Evolutionary conservation across 2,329 filamentous ascomycete genomes (phyloP).

Genomic region (Aspergillus pseudonomiae): DNA sequence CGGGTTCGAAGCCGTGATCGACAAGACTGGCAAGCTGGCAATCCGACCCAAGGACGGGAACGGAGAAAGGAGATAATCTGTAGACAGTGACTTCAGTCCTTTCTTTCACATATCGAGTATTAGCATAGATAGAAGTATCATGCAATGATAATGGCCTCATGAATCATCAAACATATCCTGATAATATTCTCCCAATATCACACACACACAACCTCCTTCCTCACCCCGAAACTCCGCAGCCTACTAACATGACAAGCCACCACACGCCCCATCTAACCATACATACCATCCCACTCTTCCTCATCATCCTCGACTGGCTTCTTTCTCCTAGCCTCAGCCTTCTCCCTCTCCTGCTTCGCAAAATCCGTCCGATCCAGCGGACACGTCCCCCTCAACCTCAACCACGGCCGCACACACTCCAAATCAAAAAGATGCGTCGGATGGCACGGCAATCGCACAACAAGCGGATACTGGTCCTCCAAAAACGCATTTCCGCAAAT

Average conservation of each 20-base stretch:
- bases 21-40: constrained; percentile 46
- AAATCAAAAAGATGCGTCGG: constrained; percentile 65
- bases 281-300: constrained; percentile 55
- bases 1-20: constrained; percentile 48
- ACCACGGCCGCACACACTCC: constrained; percentile 67
- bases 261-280: constrained; percentile 33
- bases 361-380: constrained; percentile 64
- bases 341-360: constrained; percentile 57
- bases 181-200: neutral
- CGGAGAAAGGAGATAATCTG: neutral
- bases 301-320: constrained; percentile 45
- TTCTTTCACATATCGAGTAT: neutral
- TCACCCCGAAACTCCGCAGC: neutral
- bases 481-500: constrained; percentile 65
- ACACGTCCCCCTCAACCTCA: constrained; percentile 66
- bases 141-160: neutral
- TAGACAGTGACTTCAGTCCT: neutral
- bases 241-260: neutral
- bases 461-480: constrained; percentile 66
- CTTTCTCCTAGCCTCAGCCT: constrained; percentile 53
- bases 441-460: constrained; percentile 65
- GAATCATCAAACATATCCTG: neutral
- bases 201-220: neutral
- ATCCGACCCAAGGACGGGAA: constrained; percentile 39
- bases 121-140: neutral